Conservation (phyloP, 805 yeast species). For the Hanseniaspora thailandica region DNA sequence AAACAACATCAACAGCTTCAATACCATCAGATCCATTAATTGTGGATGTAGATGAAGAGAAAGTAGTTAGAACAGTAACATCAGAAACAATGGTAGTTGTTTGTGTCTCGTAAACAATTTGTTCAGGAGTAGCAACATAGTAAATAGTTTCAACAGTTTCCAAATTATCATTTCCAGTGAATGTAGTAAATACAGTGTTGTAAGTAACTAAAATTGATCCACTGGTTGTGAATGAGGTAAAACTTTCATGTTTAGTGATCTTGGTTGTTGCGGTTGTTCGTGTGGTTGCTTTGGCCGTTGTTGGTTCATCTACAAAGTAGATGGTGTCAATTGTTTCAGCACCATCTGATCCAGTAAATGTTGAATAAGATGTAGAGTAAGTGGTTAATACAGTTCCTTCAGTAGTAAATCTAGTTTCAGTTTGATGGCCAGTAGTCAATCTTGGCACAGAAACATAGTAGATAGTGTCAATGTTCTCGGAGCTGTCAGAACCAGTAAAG, state of each 20-base stretch:
- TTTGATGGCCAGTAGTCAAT: conserved; percentile 4
- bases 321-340: conserved; percentile 10
- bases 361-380: conserved; percentile 1
- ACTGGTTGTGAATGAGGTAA: not conserved
- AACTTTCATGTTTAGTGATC: not conserved
- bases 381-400: conserved; percentile 5
- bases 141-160: not conserved
- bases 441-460: not conserved
- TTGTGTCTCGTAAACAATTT: not conserved
- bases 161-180: not conserved
- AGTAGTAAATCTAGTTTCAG: not conserved
- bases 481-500: not conserved
- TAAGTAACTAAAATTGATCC: not conserved
- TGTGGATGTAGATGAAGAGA: not conserved
- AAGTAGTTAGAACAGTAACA: not conserved
- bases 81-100: not conserved
- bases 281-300: not conserved
- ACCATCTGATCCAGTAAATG: conserved; percentile 10
- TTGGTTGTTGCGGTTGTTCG: not conserved
- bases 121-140: not conserved
- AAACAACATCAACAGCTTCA: not conserved
- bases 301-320: not conserved
- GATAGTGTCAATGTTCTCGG: conserved; percentile 2
- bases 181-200: not conserved
- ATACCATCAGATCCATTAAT: not conserved